These are phyloP conservation scores for Rhodomyrtus psidioides DNA, from an alignment of 441 rosid genomes.

Conservation along the genomic window DNA sequence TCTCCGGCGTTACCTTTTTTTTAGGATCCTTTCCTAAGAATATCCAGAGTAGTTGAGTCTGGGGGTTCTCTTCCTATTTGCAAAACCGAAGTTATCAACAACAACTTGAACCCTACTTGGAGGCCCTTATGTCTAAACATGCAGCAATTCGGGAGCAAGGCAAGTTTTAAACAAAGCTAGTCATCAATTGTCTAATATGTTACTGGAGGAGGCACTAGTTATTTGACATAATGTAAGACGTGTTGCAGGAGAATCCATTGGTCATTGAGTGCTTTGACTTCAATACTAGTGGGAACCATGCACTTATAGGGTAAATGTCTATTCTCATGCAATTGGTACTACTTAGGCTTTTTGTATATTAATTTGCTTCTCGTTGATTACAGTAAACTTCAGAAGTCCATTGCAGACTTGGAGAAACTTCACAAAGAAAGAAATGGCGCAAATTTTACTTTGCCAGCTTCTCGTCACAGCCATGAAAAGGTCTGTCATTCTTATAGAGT, in stretches of 20 bases:
- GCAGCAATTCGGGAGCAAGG: conserved; percentile 87
- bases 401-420: conserved; percentile 55
- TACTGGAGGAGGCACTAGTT: neutral
- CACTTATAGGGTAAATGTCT: conserved; percentile 49
- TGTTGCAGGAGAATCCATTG: conserved; percentile 62
- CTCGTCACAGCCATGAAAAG: conserved; percentile 38
- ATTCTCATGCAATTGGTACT: neutral
- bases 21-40: conserved; percentile 80
- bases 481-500: conserved; percentile 6
- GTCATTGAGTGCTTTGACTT: conserved; percentile 78
- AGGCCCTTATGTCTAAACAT: conserved; percentile 45
- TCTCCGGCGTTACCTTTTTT: neutral
- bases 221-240: neutral
- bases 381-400: conserved; percentile 68
- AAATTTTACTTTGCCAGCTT: conserved; percentile 35
- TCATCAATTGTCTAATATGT: neutral
- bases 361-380: neutral
- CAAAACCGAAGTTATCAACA: conserved; percentile 64
- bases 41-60: conserved; percentile 55
- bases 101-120: conserved; percentile 70
- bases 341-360: neutral
- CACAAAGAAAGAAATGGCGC: conserved; percentile 32
- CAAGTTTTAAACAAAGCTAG: conserved; percentile 16
- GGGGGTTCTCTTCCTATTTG: conserved; percentile 52
- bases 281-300: conserved; percentile 59